Conservation (phyloP, 2,329 filamentous ascomycete genomes). For the Sporothrix pseudoabietina region DNA sequence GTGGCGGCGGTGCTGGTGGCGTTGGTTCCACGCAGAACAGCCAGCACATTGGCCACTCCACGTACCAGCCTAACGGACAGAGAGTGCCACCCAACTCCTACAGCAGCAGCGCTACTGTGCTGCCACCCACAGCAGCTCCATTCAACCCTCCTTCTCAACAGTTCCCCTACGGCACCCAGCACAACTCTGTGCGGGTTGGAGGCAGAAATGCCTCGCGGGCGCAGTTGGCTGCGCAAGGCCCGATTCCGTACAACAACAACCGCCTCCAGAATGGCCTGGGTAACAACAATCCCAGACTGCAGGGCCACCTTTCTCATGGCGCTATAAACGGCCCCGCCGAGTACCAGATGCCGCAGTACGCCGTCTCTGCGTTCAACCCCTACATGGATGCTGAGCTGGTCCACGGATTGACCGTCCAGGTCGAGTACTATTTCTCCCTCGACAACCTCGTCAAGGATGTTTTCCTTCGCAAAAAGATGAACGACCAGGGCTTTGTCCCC, state of each 20-base stretch:
- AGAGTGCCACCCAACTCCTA: slow-evolving; percentile 39
- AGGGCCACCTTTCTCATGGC: slow-evolving; percentile 36
- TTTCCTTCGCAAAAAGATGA: slow-evolving; percentile 88
- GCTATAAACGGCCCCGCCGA: slow-evolving; percentile 31
- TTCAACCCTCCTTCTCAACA: slow-evolving; percentile 52
- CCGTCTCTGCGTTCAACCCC: slow-evolving; percentile 8
- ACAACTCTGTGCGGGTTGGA: slow-evolving; percentile 19
- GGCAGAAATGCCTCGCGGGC: slow-evolving; percentile 24
- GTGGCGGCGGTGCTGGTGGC: slow-evolving; percentile 40
- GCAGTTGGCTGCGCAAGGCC: slow-evolving; percentile 28
- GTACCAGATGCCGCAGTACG: slow-evolving; percentile 29
- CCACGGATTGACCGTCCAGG: slow-evolving; percentile 52
- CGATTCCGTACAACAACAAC: not conserved
- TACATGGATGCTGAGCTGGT: slow-evolving; percentile 38
- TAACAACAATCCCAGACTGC: slow-evolving; percentile 35
- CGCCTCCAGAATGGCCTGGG: slow-evolving; percentile 34
- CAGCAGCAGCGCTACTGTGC: slow-evolving; percentile 37
- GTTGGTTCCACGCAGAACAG: slow-evolving; percentile 37
- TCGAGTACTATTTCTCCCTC: slow-evolving; percentile 96
- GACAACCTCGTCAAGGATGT: slow-evolving; percentile 94
- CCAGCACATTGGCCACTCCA: slow-evolving; percentile 41
- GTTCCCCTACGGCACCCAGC: slow-evolving; percentile 41
- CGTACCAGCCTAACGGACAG: slow-evolving; percentile 44
- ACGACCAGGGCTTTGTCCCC: slow-evolving; percentile 88
- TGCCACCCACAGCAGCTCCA: slow-evolving; percentile 38